Base-by-base conservation (phyloP, 1,284 basidiomycete genomes). In the Fomitopsis schrenkii region DNA sequence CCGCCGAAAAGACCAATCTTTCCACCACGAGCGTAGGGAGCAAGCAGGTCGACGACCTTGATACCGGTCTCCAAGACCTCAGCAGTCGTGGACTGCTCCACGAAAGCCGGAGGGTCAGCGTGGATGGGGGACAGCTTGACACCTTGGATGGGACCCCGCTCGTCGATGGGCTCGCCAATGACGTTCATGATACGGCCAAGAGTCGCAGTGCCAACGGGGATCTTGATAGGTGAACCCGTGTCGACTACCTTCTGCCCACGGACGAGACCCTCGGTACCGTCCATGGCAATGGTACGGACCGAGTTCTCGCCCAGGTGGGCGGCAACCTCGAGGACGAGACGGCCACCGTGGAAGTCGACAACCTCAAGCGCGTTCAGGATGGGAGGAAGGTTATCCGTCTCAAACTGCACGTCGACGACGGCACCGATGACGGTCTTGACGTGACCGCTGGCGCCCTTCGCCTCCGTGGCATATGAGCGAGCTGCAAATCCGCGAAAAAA, bases 1-100 rank as follows among this genome's bases (percentile, higher is more conserved):
- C 97, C 97, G 76, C 97, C 97, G 82, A 99, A 97, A 72, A 99
- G 93, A 89, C 97, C 97, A 79, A 99, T 98, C 84, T 99, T 99
- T 81, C 97, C 97, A 85, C 97, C 97, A 92, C 97, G 96, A 72
- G 96, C 97, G 79, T 99, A 99, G 64, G 97, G 97, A 66, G 97
- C 97, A 71, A 99, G 91, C 69, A 99, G 89, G 80, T 99, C 97
- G 79, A 99, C 97, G 76, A 99, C 97, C 86, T 99, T 98, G 87
- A 99, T 98, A 85, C 97, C 97, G 64, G 97, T 99, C 83, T 98
- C 97, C 73, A 99, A 86, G 61, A 99, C 94, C 79, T 99, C 97
- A 68, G 97, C 95, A 58, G 93, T 93, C 64, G 97, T 98, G 53
- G 97, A 98, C 81, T 99, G 97, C 74, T 98, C 97, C 68, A 97